Percentiles rank a stretch among this genome's conserved stretches.
phyloP scores from a whole-genome alignment of 148 eudicot species.

The Rhododendron vialii region DNA sequence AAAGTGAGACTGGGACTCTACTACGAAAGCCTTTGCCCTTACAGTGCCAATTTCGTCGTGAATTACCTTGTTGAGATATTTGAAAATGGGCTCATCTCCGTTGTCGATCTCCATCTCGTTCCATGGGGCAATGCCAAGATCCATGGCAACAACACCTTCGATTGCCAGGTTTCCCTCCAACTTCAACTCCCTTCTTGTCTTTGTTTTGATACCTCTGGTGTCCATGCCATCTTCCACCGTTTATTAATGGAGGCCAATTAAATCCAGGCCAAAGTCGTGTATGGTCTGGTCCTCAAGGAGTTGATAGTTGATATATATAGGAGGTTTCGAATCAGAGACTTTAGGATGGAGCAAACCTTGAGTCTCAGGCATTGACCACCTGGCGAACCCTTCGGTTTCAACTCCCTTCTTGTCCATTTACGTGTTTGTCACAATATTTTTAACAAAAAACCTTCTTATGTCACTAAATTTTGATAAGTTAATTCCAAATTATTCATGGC shows the following conservation, averaged over 20 bases:
- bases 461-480: neutral
- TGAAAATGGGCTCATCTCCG: slow-evolving; percentile 38
- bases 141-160: slow-evolving; percentile 28
- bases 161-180: slow-evolving; percentile 50
- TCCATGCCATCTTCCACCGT: neutral
- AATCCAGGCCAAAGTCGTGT: neutral
- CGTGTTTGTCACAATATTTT: neutral
- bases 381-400: neutral
- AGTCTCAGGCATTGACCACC: neutral
- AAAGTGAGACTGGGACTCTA: slow-evolving; percentile 44
- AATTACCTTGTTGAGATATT: slow-evolving; percentile 39
- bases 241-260: neutral
- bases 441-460: neutral
- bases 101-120: slow-evolving; percentile 48
- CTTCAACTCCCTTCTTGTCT: neutral
- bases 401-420: neutral
- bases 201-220: neutral
- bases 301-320: neutral
- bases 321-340: neutral
- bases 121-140: slow-evolving; percentile 81
- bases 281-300: neutral
- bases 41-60: slow-evolving; percentile 51
- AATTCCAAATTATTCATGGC: neutral
- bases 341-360: neutral
- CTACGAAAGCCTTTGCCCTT: slow-evolving; percentile 65